Evolutionary conservation across 129 eudicot species (phyloP).

Genomic region (Flaveria ramosissima): DNA sequence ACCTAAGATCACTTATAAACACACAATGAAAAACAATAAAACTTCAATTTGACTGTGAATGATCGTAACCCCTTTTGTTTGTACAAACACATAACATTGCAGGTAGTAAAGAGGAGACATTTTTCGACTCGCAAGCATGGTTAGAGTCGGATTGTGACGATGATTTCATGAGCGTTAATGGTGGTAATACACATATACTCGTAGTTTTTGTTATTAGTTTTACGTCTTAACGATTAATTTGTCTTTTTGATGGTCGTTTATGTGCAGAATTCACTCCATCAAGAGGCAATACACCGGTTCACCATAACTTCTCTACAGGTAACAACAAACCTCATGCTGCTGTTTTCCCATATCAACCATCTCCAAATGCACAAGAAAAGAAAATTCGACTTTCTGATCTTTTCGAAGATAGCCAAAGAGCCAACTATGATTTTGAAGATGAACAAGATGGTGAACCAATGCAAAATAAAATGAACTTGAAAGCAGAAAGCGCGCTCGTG

Average conservation of each 20-base stretch:
- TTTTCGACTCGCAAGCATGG: conserved; percentile 80
- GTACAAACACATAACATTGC: conserved; percentile 1
- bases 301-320: conserved; percentile 49
- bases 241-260: background rate
- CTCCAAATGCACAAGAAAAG: conserved; percentile 49
- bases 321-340: conserved; percentile 27
- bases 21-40: too few species aligned
- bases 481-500: background rate
- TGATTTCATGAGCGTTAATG: conserved; percentile 67
- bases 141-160: conserved; percentile 75
- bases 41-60: too few species aligned
- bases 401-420: conserved; percentile 51
- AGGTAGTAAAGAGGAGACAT: conserved; percentile 74
- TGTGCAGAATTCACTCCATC: conserved; percentile 65
- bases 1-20: too few species aligned
- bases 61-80: too few species aligned
- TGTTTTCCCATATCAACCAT: conserved; percentile 25
- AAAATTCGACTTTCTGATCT: conserved; percentile 57
- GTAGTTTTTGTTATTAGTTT: background rate
- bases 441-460: conserved; percentile 16
- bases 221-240: background rate
- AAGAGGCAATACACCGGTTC: conserved; percentile 72
- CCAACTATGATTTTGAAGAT: conserved; percentile 18
- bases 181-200: conserved; percentile 46
- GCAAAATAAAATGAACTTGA: background rate